phyloP scores from a whole-genome alignment of 805 yeast species.

The Saturnispora besseyi region DNA sequence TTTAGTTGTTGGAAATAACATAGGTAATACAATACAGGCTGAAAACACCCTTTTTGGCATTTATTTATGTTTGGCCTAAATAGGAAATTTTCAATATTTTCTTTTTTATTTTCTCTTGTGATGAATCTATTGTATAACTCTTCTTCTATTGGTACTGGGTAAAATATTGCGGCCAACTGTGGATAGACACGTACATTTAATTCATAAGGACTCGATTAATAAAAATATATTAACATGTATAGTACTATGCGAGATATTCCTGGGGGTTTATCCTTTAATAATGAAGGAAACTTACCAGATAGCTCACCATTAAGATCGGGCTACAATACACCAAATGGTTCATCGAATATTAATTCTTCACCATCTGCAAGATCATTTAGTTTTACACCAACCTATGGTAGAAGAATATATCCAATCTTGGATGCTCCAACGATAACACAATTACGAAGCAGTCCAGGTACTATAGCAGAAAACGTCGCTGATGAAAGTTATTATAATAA shows the following conservation, averaged over 20 bases:
- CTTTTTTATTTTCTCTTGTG: not conserved
- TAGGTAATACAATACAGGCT: too few species aligned
- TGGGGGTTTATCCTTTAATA: slow-evolving; percentile 1
- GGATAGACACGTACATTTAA: too few species aligned
- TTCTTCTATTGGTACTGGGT: not conserved
- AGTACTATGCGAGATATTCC: slow-evolving; percentile 4
- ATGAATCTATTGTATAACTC: not conserved
- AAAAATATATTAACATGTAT: not conserved
- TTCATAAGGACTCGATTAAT: not conserved
- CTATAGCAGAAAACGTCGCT: slow-evolving; percentile 12
- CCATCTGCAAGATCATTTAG: slow-evolving; percentile 22
- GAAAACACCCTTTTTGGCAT: not conserved
- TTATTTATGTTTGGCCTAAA: slow-evolving; percentile 5
- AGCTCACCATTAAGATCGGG: slow-evolving; percentile 7
- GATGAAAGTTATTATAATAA: slow-evolving; percentile 25
- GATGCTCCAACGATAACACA: slow-evolving; percentile 10
- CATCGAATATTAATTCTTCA: slow-evolving; percentile 10
- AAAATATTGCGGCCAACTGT: not conserved
- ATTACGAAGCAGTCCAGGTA: slow-evolving; percentile 1
- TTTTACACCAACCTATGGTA: slow-evolving; percentile 26
- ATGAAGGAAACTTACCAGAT: not conserved
- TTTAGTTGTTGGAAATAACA: too few species aligned
- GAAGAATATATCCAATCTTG: slow-evolving; percentile 20
- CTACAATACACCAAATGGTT: not conserved
- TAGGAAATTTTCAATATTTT: slow-evolving; percentile 2